These are phyloP conservation scores for Ambrosia trifida DNA, from an alignment of 129 eudicot species.

Conservation along the genomic window DNA sequence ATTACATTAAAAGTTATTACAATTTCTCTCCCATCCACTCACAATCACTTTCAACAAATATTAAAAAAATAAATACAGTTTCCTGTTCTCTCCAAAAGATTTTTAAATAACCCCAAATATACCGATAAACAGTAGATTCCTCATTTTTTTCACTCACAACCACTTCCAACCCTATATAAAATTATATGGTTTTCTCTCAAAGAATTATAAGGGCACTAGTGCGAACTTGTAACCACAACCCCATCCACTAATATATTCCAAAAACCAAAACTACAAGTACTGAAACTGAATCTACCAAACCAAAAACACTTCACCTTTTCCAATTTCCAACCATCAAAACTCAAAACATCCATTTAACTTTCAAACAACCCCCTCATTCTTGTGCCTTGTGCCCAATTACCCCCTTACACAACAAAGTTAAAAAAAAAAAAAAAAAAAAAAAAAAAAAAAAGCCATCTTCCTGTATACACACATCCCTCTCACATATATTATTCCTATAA, in stretches of 20 bases:
- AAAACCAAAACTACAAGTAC: background rate
- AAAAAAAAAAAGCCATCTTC: slow-evolving; percentile 21
- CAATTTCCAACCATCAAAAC: background rate
- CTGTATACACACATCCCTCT: slow-evolving; percentile 1
- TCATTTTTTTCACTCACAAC: too few species aligned
- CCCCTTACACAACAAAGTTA: slow-evolving; percentile 17
- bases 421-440: slow-evolving; percentile 26
- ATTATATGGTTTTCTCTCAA: too few species aligned
- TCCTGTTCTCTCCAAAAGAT: too few species aligned
- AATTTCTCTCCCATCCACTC: too few species aligned
- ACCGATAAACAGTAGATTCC: too few species aligned
- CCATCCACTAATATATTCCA: background rate
- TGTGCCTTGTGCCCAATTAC: slow-evolving; percentile 38
- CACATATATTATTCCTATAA: slow-evolving; percentile 33
- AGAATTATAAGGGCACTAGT: too few species aligned
- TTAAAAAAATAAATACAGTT: too few species aligned
- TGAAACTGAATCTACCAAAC: background rate
- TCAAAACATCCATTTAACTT: background rate
- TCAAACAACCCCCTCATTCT: slow-evolving; percentile 23
- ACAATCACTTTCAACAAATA: too few species aligned
- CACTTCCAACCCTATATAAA: too few species aligned
- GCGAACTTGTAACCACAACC: too few species aligned
- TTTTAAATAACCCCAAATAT: too few species aligned
- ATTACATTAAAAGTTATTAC: too few species aligned
- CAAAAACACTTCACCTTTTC: background rate